A percentile compares a stretch with the other conserved stretches of the same genome.
Evolutionary conservation across 2,329 filamentous ascomycete species (phyloP).

Genomic region (Aspergillus eucalypticola): DNA sequence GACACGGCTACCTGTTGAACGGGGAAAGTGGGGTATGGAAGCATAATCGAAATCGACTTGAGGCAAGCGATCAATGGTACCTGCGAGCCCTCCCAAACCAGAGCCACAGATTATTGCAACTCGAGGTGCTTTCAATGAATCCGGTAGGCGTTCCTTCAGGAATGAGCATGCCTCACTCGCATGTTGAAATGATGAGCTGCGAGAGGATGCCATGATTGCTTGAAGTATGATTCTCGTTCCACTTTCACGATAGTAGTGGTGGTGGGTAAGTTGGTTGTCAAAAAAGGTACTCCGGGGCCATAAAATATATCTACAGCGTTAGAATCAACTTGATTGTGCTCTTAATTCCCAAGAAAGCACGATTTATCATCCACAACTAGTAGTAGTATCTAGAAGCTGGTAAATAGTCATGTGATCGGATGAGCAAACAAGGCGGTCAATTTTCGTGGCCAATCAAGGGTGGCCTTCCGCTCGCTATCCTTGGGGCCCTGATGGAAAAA

Average conservation of each 20-base stretch:
- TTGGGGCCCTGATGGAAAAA: neutral
- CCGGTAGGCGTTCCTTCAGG: slow-evolving; percentile 53
- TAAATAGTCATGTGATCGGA: neutral
- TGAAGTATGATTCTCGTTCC: neutral
- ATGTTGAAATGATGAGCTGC: slow-evolving; percentile 24
- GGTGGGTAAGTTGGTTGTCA: neutral
- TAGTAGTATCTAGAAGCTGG: too few relatives aligned
- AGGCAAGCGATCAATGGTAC: slow-evolving; percentile 54
- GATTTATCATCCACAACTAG: too few relatives aligned
- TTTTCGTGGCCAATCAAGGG: neutral
- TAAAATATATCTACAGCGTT: too few relatives aligned
- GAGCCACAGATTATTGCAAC: slow-evolving; percentile 67
- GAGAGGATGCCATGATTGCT: neutral
- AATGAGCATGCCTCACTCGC: slow-evolving; percentile 53
- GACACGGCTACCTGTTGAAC: slow-evolving; percentile 56
- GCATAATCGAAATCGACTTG: slow-evolving; percentile 58
- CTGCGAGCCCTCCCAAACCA: slow-evolving; percentile 62
- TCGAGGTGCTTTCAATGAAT: slow-evolving; percentile 52
- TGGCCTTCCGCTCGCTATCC: neutral
- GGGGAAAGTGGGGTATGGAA: slow-evolving; percentile 62
- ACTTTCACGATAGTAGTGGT: neutral
- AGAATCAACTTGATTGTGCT: too few relatives aligned
- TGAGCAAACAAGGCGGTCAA: neutral
- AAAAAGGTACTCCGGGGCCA: neutral
- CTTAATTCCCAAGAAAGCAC: too few relatives aligned